Percentiles rank a stretch among this genome's conserved stretches.
These are phyloP conservation scores for Calonectria pteridis DNA, from an alignment of 2,329 filamentous ascomycete genomes.

Conservation along the genomic window DNA sequence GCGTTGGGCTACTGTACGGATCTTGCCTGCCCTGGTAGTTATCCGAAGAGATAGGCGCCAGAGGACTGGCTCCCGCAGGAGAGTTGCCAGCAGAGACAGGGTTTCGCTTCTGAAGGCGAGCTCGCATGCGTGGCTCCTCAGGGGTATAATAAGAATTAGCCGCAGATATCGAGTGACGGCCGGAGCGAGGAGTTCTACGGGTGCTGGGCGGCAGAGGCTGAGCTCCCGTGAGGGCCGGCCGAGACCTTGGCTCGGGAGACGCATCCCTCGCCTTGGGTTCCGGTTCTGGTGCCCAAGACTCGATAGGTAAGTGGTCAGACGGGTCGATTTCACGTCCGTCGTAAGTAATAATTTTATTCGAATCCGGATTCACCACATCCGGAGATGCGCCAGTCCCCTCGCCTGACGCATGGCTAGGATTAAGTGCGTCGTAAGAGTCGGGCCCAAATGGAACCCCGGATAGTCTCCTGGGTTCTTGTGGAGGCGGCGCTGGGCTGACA, in stretches of 20 bases:
- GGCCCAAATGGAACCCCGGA: constrained; percentile 79
- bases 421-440: constrained; percentile 80
- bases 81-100: constrained; percentile 56
- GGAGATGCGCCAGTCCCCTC: constrained; percentile 52
- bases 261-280: constrained; percentile 60
- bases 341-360: constrained; percentile 77
- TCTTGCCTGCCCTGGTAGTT: constrained; percentile 62
- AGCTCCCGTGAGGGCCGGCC: constrained; percentile 64
- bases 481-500: constrained; percentile 76
- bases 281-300: constrained; percentile 83
- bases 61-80: constrained; percentile 59
- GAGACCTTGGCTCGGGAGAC: constrained; percentile 50
- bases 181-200: constrained; percentile 64
- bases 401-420: constrained; percentile 64
- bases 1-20: constrained; percentile 47
- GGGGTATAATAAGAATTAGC: constrained; percentile 49
- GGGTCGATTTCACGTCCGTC: constrained; percentile 84
- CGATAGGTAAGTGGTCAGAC: constrained; percentile 82
- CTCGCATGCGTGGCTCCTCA: constrained; percentile 57
- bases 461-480: constrained; percentile 60
- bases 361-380: constrained; percentile 61
- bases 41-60: constrained; percentile 65
- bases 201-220: constrained; percentile 65
- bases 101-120: constrained; percentile 75
- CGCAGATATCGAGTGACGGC: constrained; percentile 62